Evolutionary conservation across 257 asterid genomes (phyloP).

Genomic region (Misopates orontium): DNA sequence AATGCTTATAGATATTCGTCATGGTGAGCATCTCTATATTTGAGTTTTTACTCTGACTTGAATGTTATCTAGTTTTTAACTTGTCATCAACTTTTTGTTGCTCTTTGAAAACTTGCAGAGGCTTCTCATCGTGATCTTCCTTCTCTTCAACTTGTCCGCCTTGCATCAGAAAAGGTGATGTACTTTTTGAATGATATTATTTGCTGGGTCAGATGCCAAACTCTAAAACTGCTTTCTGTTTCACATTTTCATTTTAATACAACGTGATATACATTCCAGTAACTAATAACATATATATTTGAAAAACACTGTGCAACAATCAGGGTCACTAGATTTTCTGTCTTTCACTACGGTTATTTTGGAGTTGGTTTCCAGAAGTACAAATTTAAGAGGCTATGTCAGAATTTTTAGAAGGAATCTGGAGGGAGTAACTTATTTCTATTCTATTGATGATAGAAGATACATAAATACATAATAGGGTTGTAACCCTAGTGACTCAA

Average conservation of each 20-base stretch:
- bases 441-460: too few species aligned
- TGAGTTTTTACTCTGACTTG: conserved; percentile 16
- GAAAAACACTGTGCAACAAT: too few species aligned
- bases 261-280: background rate
- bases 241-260: too few species aligned
- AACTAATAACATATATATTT: background rate
- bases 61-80: background rate
- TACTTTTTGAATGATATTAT: conserved; percentile 3
- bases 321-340: background rate
- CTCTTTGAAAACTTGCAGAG: conserved; percentile 52
- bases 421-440: too few species aligned
- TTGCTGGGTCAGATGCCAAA: conserved; percentile 4
- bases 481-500: too few species aligned
- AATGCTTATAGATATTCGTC: conserved; percentile 90
- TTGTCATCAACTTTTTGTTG: background rate
- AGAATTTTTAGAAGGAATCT: background rate
- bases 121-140: conserved; percentile 95
- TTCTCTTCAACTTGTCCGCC: conserved; percentile 74
- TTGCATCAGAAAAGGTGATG: conserved; percentile 75
- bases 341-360: too few species aligned
- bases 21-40: conserved; percentile 48
- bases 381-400: conserved; percentile 1
- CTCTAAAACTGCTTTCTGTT: conserved; percentile 9
- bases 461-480: too few species aligned
- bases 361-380: background rate